Percentiles rank a stretch among this genome's conserved stretches.
Evolutionary conservation across 805 yeast genomes (phyloP).

Genomic region (Spathaspora girioi): DNA sequence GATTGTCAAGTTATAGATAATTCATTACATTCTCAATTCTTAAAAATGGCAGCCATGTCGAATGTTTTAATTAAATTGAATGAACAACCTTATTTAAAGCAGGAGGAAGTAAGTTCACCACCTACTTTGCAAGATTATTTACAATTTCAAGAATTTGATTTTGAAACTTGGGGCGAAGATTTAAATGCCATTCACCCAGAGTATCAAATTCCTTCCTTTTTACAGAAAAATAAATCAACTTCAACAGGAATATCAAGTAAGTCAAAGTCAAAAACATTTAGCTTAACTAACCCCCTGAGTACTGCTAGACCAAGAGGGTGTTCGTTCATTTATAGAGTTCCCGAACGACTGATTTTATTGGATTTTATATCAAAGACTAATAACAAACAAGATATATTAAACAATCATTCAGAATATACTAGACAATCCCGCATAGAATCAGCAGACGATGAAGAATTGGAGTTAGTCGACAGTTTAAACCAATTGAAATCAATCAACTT

Average conservation of each 20-base stretch:
- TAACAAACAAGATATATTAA: constrained; percentile 19
- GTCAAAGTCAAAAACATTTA: constrained; percentile 15
- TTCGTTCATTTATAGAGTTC: constrained; percentile 57
- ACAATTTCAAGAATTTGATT: constrained; percentile 16
- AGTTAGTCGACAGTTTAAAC: constrained; percentile 23
- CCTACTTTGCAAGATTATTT: constrained; percentile 21
- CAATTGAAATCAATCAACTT: constrained; percentile 38
- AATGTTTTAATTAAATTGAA: constrained; percentile 29
- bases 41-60: constrained; percentile 24
- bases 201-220: constrained; percentile 26
- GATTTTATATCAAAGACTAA: constrained; percentile 57
- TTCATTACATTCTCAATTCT: constrained; percentile 30
- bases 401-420: constrained; percentile 23
- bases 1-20: constrained; percentile 55
- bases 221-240: constrained; percentile 18
- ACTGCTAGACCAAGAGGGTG: constrained; percentile 16
- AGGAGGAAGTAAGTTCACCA: constrained; percentile 14
- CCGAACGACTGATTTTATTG: constrained; percentile 63
- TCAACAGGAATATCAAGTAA: constrained; percentile 17
- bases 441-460: constrained; percentile 14
- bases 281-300: constrained; percentile 11
- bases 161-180: constrained; percentile 9
- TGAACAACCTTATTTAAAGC: constrained; percentile 30
- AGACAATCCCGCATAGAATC: constrained; percentile 11
- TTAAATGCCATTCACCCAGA: constrained; percentile 18